phyloP scores from a whole-genome alignment of 306 rosid genomes.

The Hippophae gyantsensis region DNA sequence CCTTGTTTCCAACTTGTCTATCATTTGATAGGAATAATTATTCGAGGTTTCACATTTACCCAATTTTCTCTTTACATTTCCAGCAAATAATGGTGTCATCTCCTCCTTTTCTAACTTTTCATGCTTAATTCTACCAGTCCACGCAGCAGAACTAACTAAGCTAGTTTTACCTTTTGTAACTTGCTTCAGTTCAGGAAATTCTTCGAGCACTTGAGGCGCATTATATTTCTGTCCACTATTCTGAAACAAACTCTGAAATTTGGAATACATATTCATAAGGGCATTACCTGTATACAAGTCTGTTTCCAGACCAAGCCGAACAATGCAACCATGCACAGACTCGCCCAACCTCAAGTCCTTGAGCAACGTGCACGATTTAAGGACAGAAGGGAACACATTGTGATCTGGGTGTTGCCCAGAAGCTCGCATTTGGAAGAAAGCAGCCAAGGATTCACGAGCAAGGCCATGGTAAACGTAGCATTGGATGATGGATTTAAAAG shows the following conservation, averaged over 20 bases:
- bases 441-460: conserved; percentile 30
- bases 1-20: conserved; percentile 1
- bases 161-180: background rate
- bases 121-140: background rate
- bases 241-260: conserved; percentile 21
- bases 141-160: background rate
- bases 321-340: conserved; percentile 47
- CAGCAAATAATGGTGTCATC: background rate
- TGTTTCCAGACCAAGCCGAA: conserved; percentile 43
- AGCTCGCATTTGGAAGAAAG: conserved; percentile 46
- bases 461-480: conserved; percentile 55
- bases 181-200: conserved; percentile 18
- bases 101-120: conserved; percentile 7
- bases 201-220: conserved; percentile 29
- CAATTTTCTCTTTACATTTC: conserved; percentile 4
- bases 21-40: conserved; percentile 5
- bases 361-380: conserved; percentile 51
- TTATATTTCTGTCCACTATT: background rate
- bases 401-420: conserved; percentile 29
- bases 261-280: conserved; percentile 60
- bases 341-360: conserved; percentile 38
- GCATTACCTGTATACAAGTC: conserved; percentile 78
- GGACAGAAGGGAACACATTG: conserved; percentile 62
- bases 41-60: conserved; percentile 9
- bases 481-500: conserved; percentile 58